Evolutionary conservation across 768 basidiomycete species (phyloP).

Genomic region (Podaxis rugospora): DNA sequence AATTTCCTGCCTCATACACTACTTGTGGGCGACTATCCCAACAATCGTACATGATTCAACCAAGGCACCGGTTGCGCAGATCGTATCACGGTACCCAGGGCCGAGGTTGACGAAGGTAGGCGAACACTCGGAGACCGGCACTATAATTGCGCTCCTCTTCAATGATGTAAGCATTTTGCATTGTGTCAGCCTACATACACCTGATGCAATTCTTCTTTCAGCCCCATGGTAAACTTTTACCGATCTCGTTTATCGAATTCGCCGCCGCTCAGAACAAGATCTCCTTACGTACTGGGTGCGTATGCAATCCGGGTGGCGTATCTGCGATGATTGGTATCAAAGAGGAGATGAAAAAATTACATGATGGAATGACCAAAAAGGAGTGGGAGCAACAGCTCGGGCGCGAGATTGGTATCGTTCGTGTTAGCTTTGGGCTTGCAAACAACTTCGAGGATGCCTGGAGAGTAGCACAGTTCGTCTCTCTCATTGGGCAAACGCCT

Average conservation of each 20-base stretch:
- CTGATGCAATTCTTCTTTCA: conserved; percentile 21
- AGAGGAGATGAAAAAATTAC: conserved; percentile 45
- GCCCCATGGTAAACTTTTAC: conserved; percentile 63
- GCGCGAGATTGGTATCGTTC: conserved; percentile 67
- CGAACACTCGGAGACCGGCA: conserved; percentile 63
- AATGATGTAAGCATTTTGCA: conserved; percentile 44
- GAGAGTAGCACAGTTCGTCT: conserved; percentile 47
- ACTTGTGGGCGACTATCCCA: conserved; percentile 51
- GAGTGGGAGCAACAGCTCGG: conserved; percentile 58
- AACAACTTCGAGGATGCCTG: conserved; percentile 75
- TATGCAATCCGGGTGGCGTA: conserved; percentile 86
- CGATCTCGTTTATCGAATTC: conserved; percentile 71
- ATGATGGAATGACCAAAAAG: conserved; percentile 39
- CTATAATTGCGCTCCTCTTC: conserved; percentile 58
- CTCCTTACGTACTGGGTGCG: conserved; percentile 79
- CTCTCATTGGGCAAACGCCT: conserved; percentile 33
- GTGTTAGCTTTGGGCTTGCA: conserved; percentile 74
- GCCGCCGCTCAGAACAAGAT: conserved; percentile 60
- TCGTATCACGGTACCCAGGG: conserved; percentile 61
- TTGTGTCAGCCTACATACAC: neutral
- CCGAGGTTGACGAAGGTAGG: conserved; percentile 52
- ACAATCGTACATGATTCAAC: conserved; percentile 55
- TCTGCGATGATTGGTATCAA: conserved; percentile 66
- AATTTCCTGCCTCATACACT: conserved; percentile 63
- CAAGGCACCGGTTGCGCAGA: conserved; percentile 56